Evolutionary conservation across 441 rosid species (phyloP).

Genomic region (Erysimum cheiri): DNA sequence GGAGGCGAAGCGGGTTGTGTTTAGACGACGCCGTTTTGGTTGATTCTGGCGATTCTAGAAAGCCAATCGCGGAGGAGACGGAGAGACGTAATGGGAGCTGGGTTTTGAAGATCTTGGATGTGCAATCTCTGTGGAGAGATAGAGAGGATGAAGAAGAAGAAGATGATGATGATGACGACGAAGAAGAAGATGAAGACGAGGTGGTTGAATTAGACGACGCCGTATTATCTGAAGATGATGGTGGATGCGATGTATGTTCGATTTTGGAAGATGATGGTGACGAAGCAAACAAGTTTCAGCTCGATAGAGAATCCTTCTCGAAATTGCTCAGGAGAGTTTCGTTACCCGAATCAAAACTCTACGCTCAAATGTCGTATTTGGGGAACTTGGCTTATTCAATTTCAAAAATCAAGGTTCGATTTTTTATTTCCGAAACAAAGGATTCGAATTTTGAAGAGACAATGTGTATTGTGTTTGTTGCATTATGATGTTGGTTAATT

Average conservation of each 20-base stretch:
- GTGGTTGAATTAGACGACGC: constrained; percentile 14
- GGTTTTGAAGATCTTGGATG: constrained; percentile 85
- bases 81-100: constrained; percentile 62
- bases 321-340: constrained; percentile 75
- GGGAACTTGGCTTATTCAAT: constrained; percentile 86
- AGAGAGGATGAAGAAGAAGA: constrained; percentile 39
- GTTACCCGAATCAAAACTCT: constrained; percentile 76
- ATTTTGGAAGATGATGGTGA: constrained; percentile 46
- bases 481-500: not conserved
- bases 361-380: constrained; percentile 84
- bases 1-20: constrained; percentile 60
- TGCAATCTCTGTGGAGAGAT: constrained; percentile 60
- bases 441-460: not conserved
- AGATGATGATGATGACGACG: constrained; percentile 28
- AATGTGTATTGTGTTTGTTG: not conserved
- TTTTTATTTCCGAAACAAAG: not conserved
- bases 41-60: constrained; percentile 46
- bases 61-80: constrained; percentile 38
- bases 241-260: constrained; percentile 62
- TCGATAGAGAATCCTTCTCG: constrained; percentile 82
- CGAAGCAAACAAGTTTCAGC: constrained; percentile 46
- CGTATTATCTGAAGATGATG: constrained; percentile 30
- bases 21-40: constrained; percentile 58
- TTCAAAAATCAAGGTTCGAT: constrained; percentile 74
- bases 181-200: constrained; percentile 39